These are phyloP conservation scores for Apiospora aurea DNA, from an alignment of 2,329 filamentous ascomycete species.

Conservation along the genomic window DNA sequence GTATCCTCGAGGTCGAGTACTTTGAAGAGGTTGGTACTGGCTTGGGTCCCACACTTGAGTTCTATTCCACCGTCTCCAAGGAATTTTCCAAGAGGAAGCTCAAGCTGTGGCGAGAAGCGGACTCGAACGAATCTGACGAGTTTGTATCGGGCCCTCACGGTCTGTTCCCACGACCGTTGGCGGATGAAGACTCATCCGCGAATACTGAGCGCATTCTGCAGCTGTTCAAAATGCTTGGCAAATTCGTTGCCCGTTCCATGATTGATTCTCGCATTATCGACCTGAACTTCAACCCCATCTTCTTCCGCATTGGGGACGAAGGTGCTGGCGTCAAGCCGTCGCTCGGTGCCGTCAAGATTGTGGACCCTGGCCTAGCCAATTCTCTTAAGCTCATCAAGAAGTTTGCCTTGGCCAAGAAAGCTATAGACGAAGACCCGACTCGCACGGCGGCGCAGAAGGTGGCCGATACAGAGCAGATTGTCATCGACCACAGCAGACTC, in stretches of 20 bases:
- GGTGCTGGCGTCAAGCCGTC: slow-evolving; percentile 76
- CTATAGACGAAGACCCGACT: slow-evolving; percentile 74
- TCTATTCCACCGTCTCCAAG: slow-evolving; percentile 96
- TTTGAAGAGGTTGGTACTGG: slow-evolving; percentile 99
- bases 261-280: slow-evolving; percentile 98
- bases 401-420: slow-evolving; percentile 83
- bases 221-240: slow-evolving; percentile 91
- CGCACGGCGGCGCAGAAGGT: slow-evolving; percentile 76
- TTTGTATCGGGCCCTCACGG: slow-evolving; percentile 86
- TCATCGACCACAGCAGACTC: slow-evolving; percentile 77
- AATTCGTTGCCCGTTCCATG: slow-evolving; percentile 98
- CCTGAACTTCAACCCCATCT: slow-evolving; percentile 94
- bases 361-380: slow-evolving; percentile 85
- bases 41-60: slow-evolving; percentile 92
- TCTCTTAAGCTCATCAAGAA: slow-evolving; percentile 88
- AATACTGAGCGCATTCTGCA: slow-evolving; percentile 88
- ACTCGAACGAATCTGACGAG: slow-evolving; percentile 74
- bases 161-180: slow-evolving; percentile 91
- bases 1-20: slow-evolving; percentile 95
- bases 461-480: slow-evolving; percentile 71
- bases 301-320: slow-evolving; percentile 90
- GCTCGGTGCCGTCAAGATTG: slow-evolving; percentile 85
- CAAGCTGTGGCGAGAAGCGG: slow-evolving; percentile 94
- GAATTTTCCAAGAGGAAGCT: slow-evolving; percentile 98
- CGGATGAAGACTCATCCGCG: slow-evolving; percentile 77